Conservation (phyloP, 1,139 yeast species). For the Tardiomyces depauwii region DNA sequence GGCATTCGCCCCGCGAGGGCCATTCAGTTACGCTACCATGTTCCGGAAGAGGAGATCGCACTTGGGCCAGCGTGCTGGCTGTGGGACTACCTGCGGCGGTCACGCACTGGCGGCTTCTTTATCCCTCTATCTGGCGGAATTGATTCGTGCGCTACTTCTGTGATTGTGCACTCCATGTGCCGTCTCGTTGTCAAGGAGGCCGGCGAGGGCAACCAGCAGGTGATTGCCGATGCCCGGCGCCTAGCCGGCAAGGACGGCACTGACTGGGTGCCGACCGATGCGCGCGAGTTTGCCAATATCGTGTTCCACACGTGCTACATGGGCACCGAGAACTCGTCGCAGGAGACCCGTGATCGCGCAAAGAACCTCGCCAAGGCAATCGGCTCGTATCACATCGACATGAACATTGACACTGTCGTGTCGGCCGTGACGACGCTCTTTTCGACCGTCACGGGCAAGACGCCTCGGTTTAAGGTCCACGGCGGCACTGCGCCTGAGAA, state of each 20-base stretch:
- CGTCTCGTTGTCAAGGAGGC: slow-evolving; percentile 63
- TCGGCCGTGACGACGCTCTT: slow-evolving; percentile 62
- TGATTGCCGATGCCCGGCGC: slow-evolving; percentile 57
- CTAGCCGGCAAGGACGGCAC: slow-evolving; percentile 40
- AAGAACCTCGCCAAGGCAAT: slow-evolving; percentile 58
- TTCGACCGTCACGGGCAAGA: slow-evolving; percentile 81
- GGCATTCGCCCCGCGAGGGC: slow-evolving; percentile 46
- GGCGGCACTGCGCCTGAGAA: slow-evolving; percentile 92
- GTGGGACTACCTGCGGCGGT: slow-evolving; percentile 93
- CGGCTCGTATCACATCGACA: slow-evolving; percentile 83
- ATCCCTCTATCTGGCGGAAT: slow-evolving; percentile 95
- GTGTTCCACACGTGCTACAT: slow-evolving; percentile 85
- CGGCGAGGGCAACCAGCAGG: slow-evolving; percentile 56
- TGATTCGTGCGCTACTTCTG: slow-evolving; percentile 95
- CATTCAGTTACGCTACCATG: slow-evolving; percentile 44
- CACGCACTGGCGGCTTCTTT: slow-evolving; percentile 82
- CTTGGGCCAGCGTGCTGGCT: slow-evolving; percentile 98
- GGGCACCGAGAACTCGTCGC: slow-evolving; percentile 92
- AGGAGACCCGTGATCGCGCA: slow-evolving; percentile 80
- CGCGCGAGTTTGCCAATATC: slow-evolving; percentile 62
- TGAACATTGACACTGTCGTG: slow-evolving; percentile 84
- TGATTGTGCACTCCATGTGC: slow-evolving; percentile 91
- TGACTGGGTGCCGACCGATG: slow-evolving; percentile 56
- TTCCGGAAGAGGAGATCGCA: slow-evolving; percentile 93
- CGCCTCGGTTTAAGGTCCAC: slow-evolving; percentile 78